Conservation (phyloP, 2,329 filamentous ascomycete genomes). For the Davidsoniella virescens region DNA sequence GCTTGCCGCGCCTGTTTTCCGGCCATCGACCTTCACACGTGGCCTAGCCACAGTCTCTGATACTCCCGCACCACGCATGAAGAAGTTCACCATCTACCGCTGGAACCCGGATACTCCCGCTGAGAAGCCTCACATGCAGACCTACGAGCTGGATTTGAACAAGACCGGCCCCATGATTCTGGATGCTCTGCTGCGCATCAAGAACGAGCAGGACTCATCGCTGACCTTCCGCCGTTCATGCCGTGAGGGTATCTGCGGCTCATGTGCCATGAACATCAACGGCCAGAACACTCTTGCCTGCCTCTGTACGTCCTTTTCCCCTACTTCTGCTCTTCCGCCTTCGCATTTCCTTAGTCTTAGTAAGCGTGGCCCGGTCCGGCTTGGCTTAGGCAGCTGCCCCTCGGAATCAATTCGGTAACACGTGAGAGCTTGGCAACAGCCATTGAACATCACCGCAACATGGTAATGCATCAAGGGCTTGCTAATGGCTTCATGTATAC, state of each 20-base stretch:
- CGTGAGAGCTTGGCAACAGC: constrained; percentile 1
- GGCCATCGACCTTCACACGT: constrained; percentile 29
- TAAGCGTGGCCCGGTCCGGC: constrained; percentile 1
- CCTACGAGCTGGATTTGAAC: constrained; percentile 88
- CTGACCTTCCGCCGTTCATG: constrained; percentile 92
- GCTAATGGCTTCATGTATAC: background rate
- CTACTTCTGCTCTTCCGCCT: background rate
- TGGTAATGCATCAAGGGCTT: background rate
- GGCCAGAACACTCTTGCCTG: constrained; percentile 96
- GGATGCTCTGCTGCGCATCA: constrained; percentile 91
- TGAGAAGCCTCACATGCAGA: constrained; percentile 90
- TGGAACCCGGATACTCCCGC: constrained; percentile 91
- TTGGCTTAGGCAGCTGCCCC: background rate
- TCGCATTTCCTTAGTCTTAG: background rate
- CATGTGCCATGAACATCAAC: constrained; percentile 99
- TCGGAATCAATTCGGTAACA: constrained; percentile 9
- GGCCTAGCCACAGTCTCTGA: constrained; percentile 41
- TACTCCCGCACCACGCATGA: constrained; percentile 50
- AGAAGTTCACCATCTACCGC: constrained; percentile 97
- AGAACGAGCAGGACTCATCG: constrained; percentile 96
- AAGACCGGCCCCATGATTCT: constrained; percentile 99
- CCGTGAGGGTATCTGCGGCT: constrained; percentile 95
- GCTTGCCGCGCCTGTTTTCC: constrained; percentile 25
- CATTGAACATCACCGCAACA: background rate
- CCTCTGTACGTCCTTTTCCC: constrained; percentile 54